Evolutionary conservation across 108 stramenopile species (phyloP).

Genomic region (Cyclostephanos invisitatus): DNA sequence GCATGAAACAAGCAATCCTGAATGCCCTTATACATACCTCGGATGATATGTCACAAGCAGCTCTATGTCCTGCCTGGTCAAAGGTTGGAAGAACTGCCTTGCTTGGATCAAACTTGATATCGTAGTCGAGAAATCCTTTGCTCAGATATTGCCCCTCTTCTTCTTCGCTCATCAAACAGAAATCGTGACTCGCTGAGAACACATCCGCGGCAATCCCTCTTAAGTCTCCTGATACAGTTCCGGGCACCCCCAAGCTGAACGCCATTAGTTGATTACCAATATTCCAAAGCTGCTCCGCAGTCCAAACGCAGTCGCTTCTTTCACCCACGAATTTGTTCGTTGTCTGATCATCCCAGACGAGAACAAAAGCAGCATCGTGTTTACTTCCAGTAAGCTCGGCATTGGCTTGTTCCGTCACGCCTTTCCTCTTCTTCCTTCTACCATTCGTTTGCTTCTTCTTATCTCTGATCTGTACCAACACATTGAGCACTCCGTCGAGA

Average conservation of each 20-base stretch:
- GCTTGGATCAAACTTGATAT: slow-evolving; percentile 30
- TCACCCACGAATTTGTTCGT: slow-evolving; percentile 27
- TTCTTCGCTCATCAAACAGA: slow-evolving; percentile 50
- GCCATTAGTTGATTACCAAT: slow-evolving; percentile 35
- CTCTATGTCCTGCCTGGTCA: neutral
- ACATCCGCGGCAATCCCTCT: slow-evolving; percentile 39
- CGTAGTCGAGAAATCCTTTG: slow-evolving; percentile 45
- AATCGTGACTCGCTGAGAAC: slow-evolving; percentile 55
- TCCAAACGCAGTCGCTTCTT: slow-evolving; percentile 37
- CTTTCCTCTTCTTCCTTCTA: slow-evolving; percentile 37
- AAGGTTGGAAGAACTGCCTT: slow-evolving; percentile 28
- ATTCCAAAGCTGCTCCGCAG: slow-evolving; percentile 47
- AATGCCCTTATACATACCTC: slow-evolving; percentile 6
- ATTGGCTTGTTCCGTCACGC: neutral
- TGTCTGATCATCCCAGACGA: slow-evolving; percentile 38
- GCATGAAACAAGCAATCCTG: neutral
- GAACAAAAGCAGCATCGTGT: slow-evolving; percentile 10
- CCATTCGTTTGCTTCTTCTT: slow-evolving; percentile 18
- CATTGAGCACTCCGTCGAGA: slow-evolving; percentile 16
- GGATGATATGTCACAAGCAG: slow-evolving; percentile 35
- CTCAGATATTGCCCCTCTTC: slow-evolving; percentile 42
- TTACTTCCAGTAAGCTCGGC: neutral
- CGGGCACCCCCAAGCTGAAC: slow-evolving; percentile 1
- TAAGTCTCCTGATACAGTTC: neutral
- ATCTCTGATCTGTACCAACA: slow-evolving; percentile 28